Evolutionary conservation across 768 basidiomycete species (phyloP).

Genomic region (Xerocomellus intermedius): DNA sequence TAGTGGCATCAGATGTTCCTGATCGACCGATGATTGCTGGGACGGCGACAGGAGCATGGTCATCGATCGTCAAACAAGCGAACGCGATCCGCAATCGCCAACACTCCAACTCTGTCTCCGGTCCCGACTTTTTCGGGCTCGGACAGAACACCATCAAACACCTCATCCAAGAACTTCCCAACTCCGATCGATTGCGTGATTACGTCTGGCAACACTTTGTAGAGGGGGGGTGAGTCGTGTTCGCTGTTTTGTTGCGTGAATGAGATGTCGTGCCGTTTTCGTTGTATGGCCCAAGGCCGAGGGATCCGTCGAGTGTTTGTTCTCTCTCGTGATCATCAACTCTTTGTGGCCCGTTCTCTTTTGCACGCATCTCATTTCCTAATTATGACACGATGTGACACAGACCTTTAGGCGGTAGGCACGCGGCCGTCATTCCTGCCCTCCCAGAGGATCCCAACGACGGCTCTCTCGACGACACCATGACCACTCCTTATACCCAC

Average conservation of each 20-base stretch:
- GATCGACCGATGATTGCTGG: constrained; percentile 75
- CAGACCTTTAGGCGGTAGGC: constrained; percentile 76
- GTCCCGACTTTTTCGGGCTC: constrained; percentile 85
- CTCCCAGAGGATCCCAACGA: constrained; percentile 59
- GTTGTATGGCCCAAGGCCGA: constrained; percentile 10
- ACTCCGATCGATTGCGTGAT: constrained; percentile 67
- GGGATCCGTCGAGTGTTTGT: constrained; percentile 1
- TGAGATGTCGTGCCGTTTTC: constrained; percentile 8
- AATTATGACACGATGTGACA: constrained; percentile 33
- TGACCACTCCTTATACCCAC: constrained; percentile 15
- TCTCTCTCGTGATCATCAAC: constrained; percentile 12
- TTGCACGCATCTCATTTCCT: constrained; percentile 26
- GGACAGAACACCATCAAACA: constrained; percentile 89
- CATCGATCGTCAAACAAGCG: constrained; percentile 77
- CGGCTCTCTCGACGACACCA: constrained; percentile 24
- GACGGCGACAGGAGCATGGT: constrained; percentile 89
- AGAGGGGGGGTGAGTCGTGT: constrained; percentile 73
- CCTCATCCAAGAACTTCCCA: constrained; percentile 80
- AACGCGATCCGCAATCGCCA: constrained; percentile 78
- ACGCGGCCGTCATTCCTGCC: constrained; percentile 79
- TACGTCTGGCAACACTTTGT: constrained; percentile 87
- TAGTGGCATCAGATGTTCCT: constrained; percentile 68
- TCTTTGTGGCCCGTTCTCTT: constrained; percentile 20
- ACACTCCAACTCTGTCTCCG: constrained; percentile 85
- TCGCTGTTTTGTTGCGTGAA: constrained; percentile 9